A percentile compares a stretch with the other conserved stretches of the same genome.
Evolutionary conservation across 1,139 yeast genomes (phyloP).

Genomic region (Yamadazyma membranifaciens): DNA sequence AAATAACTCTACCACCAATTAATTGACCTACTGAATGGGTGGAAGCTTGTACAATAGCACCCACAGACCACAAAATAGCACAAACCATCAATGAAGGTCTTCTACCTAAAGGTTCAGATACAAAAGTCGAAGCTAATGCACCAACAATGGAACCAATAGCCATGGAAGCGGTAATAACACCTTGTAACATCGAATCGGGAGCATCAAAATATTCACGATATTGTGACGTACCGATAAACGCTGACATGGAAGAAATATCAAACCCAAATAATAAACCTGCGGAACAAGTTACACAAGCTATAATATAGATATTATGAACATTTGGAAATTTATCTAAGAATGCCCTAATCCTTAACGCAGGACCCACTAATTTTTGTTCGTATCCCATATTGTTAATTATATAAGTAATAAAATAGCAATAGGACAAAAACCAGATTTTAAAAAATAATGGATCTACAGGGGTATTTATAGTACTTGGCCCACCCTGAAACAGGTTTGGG

Average conservation of each 20-base stretch:
- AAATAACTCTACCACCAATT: constrained; percentile 58
- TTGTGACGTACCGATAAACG: constrained; percentile 45
- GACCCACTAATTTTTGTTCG: constrained; percentile 35
- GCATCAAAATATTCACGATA: constrained; percentile 34
- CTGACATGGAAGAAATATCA: constrained; percentile 68
- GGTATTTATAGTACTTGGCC: too few relatives aligned
- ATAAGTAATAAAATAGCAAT: not conserved
- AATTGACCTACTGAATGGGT: constrained; percentile 47
- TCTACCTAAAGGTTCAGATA: constrained; percentile 61
- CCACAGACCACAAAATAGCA: constrained; percentile 47
- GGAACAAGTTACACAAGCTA: constrained; percentile 49
- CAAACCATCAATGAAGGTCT: constrained; percentile 51
- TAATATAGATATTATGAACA: constrained; percentile 39
- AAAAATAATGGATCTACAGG: too few relatives aligned
- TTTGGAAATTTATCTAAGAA: constrained; percentile 43
- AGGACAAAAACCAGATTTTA: too few relatives aligned
- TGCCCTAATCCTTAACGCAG: constrained; percentile 31
- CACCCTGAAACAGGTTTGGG: constrained; percentile 7
- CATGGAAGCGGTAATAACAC: constrained; percentile 61
- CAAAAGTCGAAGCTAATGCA: constrained; percentile 45
- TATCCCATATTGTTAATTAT: constrained; percentile 24
- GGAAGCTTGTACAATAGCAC: constrained; percentile 50
- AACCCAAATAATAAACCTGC: constrained; percentile 69
- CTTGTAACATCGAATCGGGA: constrained; percentile 50
- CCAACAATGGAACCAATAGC: constrained; percentile 61